Conservation (phyloP, 2,329 filamentous ascomycete genomes). For the Neofusicoccum parvum region DNA sequence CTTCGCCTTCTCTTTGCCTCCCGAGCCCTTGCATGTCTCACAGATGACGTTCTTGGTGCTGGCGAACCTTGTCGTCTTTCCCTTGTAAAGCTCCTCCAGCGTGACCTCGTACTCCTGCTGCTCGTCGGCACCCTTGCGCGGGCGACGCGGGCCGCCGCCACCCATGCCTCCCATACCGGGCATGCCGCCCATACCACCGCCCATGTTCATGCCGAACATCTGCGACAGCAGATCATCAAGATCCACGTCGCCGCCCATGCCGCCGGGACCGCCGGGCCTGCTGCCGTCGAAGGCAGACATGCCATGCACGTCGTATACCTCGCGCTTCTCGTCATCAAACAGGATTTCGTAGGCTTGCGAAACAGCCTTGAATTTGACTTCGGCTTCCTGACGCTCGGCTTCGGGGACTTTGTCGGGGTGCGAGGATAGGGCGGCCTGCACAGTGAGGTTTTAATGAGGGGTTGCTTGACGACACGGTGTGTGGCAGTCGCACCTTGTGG, state of each 20-base stretch:
- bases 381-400: constrained; percentile 79
- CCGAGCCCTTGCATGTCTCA: constrained; percentile 80
- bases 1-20: constrained; percentile 91
- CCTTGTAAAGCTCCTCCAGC: constrained; percentile 95
- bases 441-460: constrained; percentile 20
- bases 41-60: constrained; percentile 95
- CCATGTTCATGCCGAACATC: constrained; percentile 77
- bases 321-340: constrained; percentile 89
- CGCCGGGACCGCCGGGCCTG: constrained; percentile 62
- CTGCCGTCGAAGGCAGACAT: constrained; percentile 92
- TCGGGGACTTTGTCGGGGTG: constrained; percentile 96
- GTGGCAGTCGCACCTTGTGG: constrained; percentile 69
- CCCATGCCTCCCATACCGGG: constrained; percentile 53
- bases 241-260: constrained; percentile 69
- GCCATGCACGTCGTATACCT: constrained; percentile 89
- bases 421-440: constrained; percentile 77
- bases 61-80: constrained; percentile 95
- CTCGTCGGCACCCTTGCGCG: constrained; percentile 76
- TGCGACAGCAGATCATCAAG: constrained; percentile 90
- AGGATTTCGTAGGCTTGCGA: constrained; percentile 98
- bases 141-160: constrained; percentile 52
- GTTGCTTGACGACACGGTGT: too few relatives aligned
- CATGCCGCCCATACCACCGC: constrained; percentile 59
- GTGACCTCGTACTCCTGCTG: constrained; percentile 89
- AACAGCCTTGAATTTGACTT: constrained; percentile 88